Base-by-base conservation (phyloP, 495 filamentous ascomycete species). In the Pyronema omphalodes region DNA sequence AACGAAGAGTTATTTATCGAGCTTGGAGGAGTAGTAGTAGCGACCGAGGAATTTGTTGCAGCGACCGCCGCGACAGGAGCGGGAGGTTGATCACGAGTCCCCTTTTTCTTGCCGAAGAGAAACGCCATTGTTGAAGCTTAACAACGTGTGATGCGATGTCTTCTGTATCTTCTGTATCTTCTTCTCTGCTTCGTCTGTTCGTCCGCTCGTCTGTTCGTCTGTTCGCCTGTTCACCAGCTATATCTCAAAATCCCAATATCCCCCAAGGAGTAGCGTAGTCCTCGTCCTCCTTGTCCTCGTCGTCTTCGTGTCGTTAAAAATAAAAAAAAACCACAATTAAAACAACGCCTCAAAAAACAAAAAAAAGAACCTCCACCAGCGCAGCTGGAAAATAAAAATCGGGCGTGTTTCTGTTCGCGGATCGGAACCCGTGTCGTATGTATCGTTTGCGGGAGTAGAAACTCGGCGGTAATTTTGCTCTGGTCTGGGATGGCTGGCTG, bases 1-100 rank as follows among this genome's bases (percentile, higher is more conserved):
- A 36, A 81, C 57, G 3, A 29, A 29, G 80, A 82, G 61, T 77
- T 79, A 64, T 80, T 83, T 52, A 77, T 76, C 52, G 78, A 82
- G 58, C 72, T 74, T 51, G 73, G 74, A 11, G 80, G 80, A 1
- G 79, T 80, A 23, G 77, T 74, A 73, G 70, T 51, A 75, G 67
- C 57, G 75, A 76, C 60, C 74, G 68, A 35, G 72, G 71, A 39
- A 72, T 73, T 29, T 72, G 69, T n/a, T 76, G 76, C 14, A 78
- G 70, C 46, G 67, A 68, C 51, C 60, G 23, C 23, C 23, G 23
- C 23, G 23, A 29, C 23, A 29, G 23, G 23, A 29, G 66, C 53
- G 57, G 67, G 57, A 67, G 69, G 62, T 73, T 69, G 60, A 68
- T 71, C 62, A 55, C 62, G 58, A 45, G 62, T 57, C 54, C 61